phyloP scores from a whole-genome alignment of 345 rosid species.

The Syzygium aqueum region DNA sequence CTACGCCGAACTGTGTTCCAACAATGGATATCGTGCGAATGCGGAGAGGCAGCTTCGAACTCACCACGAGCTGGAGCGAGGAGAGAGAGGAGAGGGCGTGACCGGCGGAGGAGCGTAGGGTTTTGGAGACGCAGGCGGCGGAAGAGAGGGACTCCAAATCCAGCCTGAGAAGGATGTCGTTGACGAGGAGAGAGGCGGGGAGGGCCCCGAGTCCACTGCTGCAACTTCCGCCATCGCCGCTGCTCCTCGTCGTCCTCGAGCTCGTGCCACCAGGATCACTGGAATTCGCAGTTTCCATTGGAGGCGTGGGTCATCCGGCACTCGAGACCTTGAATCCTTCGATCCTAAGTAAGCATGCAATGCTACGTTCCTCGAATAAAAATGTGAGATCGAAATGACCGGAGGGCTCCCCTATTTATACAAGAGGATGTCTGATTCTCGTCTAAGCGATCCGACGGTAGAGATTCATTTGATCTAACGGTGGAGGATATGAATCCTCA shows the following conservation, averaged over 20 bases:
- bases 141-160: conserved; percentile 44
- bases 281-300: neutral
- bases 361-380: too few species aligned
- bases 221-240: neutral
- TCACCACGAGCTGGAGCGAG: conserved; percentile 34
- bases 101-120: conserved; percentile 30
- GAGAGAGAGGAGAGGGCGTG: conserved; percentile 32
- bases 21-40: neutral
- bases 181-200: conserved; percentile 19
- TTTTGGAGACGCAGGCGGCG: conserved; percentile 37
- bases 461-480: too few species aligned
- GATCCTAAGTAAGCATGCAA: too few species aligned
- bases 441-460: too few species aligned
- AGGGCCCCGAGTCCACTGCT: conserved; percentile 8
- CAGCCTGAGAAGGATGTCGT: conserved; percentile 36
- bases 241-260: neutral
- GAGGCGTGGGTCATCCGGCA: neutral
- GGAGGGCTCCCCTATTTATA: too few species aligned
- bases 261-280: neutral
- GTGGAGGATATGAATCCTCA: too few species aligned
- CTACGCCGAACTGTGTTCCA: too few species aligned
- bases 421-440: too few species aligned
- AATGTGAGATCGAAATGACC: too few species aligned
- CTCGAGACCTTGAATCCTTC: too few species aligned
- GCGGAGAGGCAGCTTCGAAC: neutral